Base-by-base conservation (phyloP, 768 basidiomycete genomes). In the Boletus sensibilis region DNA sequence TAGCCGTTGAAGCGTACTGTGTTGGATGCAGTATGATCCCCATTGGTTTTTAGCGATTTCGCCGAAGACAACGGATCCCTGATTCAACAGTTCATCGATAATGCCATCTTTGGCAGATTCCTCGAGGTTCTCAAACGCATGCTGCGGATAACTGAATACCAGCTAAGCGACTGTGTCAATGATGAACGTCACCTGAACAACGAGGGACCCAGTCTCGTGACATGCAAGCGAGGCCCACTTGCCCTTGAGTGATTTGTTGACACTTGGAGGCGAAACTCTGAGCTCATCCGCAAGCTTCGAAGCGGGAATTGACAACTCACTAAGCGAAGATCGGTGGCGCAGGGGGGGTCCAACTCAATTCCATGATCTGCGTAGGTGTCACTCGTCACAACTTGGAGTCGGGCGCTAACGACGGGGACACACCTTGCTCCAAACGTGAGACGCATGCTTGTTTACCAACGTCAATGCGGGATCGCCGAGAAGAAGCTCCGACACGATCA, bases 351-450 rank as follows among this genome's bases (percentile, higher is more conserved):
- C 92, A 94, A 5, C 85, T 87, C 34, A 94, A 73, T 69, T 94
- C 92, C 92, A 94, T 94, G 64, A 94, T 91, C 87, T 92, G 51
- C 16, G 16, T 92, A 50, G 16, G 14, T 50, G 29, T 23, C 3
- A 38, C 41, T n/a, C 12, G 58, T 63, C 58, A 64, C 34, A 45
- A 49, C 37, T 44, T 20, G 34, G 40, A 50, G 37, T 25, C 37
- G 37, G 40, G 34, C 34, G 16, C 20, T 40, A 42, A 20, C 25
- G 61, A 55, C 16, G 7, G 8, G 14, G 53, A 53, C 37, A 21
- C 59, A 89, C 89, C 80, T 93, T 93, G 74, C 90, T 92, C 91
- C 92, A 94, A 33, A 94, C 92, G 68, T 94, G 92, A 46, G 90
- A 91, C 1, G 91, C 90, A 68, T 94, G 92, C 69, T 94, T 94